Base-by-base conservation (phyloP, 2,329 filamentous ascomycete species). In the Phoma herbarum region DNA sequence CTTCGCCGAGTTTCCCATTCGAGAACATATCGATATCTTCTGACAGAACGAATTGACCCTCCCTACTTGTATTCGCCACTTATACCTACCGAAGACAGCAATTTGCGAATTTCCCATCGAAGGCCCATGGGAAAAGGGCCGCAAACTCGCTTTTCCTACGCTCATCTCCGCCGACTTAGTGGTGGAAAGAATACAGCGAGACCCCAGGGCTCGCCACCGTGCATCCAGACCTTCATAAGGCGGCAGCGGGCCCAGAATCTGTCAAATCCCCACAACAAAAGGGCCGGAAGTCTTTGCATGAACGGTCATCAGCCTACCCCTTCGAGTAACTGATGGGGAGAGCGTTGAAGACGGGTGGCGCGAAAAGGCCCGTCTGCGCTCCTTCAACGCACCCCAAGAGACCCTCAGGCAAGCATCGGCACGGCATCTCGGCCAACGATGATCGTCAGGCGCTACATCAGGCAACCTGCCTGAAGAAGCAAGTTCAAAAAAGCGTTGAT, bases 331-430 rank as follows among this genome's bases (percentile, higher is more conserved):
- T 20, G 2, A 2, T 9, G 16, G 6, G 29, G 42, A 14, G 20
- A 10, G 23, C 39, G 22, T 58, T 33, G 37, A 49, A 42, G 28
- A 48, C 48, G 11, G 56, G 56, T 58, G 56, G 56, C 56, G 56
- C 37, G 35, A 58, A 39, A 58, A 58, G 56, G 56, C 44, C 56
- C 56, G 55, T 58, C 49, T 58, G n/a, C 43, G 29, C 50, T 41
- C 31, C 43, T 54, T 25, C 33, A 20, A 25, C 16, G 20, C 20
- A 26, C 28, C 16, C 20, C 18, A 25, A 16, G 3, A 39, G 22
- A 18, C 6, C 18, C 16, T 25, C 31, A 42, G 41, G 23, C 22
- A 16, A 3, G 12, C 22, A 41, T 26, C 41, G 41, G 22, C 41
- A 14, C 41, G 41, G 23, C 23, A 26, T 25, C 20, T 23, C 37